A percentile compares a stretch with the other conserved stretches of the same genome.
Evolutionary conservation across 345 rosid species (phyloP).

Genomic region (Camelina neglecta): DNA sequence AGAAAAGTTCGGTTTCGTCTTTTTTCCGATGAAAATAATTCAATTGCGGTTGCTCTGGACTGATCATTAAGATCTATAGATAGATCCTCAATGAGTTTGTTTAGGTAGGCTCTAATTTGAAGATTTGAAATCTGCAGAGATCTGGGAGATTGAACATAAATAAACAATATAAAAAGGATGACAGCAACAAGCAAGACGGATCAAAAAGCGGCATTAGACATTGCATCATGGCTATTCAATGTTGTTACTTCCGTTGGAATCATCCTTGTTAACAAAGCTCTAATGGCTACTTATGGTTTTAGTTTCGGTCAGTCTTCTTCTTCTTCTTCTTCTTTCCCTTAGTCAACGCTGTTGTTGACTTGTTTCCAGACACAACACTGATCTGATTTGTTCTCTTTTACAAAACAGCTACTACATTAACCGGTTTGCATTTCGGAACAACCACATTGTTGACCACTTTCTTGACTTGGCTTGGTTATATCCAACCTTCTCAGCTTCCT

Average conservation of each 20-base stretch:
- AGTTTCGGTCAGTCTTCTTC: slow-evolving; percentile 67
- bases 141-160: slow-evolving; percentile 12
- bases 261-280: slow-evolving; percentile 92
- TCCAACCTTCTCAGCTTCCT: slow-evolving; percentile 84
- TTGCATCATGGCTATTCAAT: slow-evolving; percentile 96
- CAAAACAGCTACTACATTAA: slow-evolving; percentile 92
- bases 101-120: slow-evolving; percentile 13
- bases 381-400: background rate
- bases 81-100: background rate
- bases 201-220: slow-evolving; percentile 78
- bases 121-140: slow-evolving; percentile 43
- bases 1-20: background rate
- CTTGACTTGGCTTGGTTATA: slow-evolving; percentile 86
- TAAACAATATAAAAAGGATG: slow-evolving; percentile 47
- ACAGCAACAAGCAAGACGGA: slow-evolving; percentile 72
- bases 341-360: slow-evolving; percentile 40
- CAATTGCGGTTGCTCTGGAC: no score
- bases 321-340: background rate
- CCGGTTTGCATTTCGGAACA: slow-evolving; percentile 96
- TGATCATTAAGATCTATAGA: slow-evolving; percentile 16
- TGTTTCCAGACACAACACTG: background rate
- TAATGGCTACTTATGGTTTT: slow-evolving; percentile 95
- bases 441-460: slow-evolving; percentile 77
- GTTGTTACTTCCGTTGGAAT: slow-evolving; percentile 98
- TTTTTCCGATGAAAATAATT: background rate